These are phyloP conservation scores for Glutinoglossum americanum DNA, from an alignment of 495 filamentous ascomycete species.

Conservation along the genomic window DNA sequence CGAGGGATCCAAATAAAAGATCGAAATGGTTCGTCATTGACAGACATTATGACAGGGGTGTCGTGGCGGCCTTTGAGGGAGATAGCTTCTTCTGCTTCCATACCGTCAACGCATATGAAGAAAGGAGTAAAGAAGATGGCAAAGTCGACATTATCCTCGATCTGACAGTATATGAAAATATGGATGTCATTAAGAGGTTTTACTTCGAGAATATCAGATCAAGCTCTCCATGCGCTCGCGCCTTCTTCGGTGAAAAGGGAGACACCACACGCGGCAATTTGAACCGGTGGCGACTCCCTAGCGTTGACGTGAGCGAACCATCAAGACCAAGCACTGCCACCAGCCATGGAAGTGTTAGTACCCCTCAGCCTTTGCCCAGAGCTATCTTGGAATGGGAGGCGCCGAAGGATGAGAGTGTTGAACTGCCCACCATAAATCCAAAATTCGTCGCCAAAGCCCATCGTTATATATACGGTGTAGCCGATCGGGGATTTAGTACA, in stretches of 20 bases:
- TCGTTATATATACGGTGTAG: slow-evolving; percentile 42
- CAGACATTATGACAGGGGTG: slow-evolving; percentile 16
- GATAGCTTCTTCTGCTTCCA: slow-evolving; percentile 55
- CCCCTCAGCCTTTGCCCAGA: not conserved
- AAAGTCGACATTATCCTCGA: slow-evolving; percentile 35
- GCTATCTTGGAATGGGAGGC: slow-evolving; percentile 2
- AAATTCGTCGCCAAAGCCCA: slow-evolving; percentile 26
- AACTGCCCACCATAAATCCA: slow-evolving; percentile 51
- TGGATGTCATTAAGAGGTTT: slow-evolving; percentile 23
- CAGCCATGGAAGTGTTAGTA: slow-evolving; percentile 14
- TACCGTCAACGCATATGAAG: slow-evolving; percentile 52
- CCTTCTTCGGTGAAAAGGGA: slow-evolving; percentile 10
- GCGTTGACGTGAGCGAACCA: slow-evolving; percentile 9
- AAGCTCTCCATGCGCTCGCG: slow-evolving; percentile 15
- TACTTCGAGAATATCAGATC: slow-evolving; percentile 38
- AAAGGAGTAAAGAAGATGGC: slow-evolving; percentile 16
- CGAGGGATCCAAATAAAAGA: slow-evolving; percentile 18
- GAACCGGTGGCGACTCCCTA: slow-evolving; percentile 26
- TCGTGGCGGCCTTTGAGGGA: slow-evolving; percentile 24
- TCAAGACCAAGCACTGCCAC: slow-evolving; percentile 4
- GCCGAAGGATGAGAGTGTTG: slow-evolving; percentile 15
- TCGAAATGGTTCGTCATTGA: slow-evolving; percentile 51
- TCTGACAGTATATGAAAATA: slow-evolving; percentile 29
- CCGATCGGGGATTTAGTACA: slow-evolving; percentile 33
- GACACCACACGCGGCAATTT: slow-evolving; percentile 18